Conservation (phyloP, 2,329 filamentous ascomycete species). For the Phialemonium atrogriseum region DNA sequence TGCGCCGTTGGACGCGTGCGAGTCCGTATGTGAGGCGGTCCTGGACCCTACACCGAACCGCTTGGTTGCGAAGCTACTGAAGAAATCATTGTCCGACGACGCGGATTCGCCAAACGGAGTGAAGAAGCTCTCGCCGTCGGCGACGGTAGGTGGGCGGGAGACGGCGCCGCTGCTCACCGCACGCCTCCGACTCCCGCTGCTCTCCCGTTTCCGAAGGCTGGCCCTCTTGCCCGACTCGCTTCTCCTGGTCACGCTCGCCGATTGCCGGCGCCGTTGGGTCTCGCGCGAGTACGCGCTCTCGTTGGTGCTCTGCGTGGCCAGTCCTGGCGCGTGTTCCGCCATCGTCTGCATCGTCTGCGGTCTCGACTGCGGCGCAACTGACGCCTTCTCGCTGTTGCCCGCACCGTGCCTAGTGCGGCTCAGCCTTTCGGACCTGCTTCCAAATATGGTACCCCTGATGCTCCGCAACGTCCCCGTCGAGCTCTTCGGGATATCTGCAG, state of each 20-base stretch:
- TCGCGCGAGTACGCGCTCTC: constrained; percentile 43
- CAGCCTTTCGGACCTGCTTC: constrained; percentile 43
- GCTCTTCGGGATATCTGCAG: constrained; percentile 55
- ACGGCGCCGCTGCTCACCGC: constrained; percentile 32
- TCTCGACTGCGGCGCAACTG: constrained; percentile 18
- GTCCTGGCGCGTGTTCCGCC: constrained; percentile 31
- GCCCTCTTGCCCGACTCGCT: constrained; percentile 40
- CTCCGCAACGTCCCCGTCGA: constrained; percentile 64
- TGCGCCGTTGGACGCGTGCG: constrained; percentile 36
- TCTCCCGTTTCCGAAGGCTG: constrained; percentile 45
- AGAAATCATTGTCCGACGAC: constrained; percentile 32
- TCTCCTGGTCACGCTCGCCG: constrained; percentile 29
- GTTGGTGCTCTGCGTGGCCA: constrained; percentile 69
- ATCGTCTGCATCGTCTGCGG: constrained; percentile 37
- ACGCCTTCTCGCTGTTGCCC: constrained; percentile 26
- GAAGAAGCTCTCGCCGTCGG: constrained; percentile 44
- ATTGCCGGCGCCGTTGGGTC: constrained; percentile 22
- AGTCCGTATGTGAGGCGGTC: constrained; percentile 35
- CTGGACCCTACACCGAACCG: constrained; percentile 31
- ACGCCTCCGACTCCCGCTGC: constrained; percentile 39
- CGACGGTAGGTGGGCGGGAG: constrained; percentile 29
- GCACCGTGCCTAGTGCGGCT: constrained; percentile 28
- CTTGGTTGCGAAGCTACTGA: constrained; percentile 32
- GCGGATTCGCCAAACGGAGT: constrained; percentile 34
- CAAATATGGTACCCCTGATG: constrained; percentile 70